Base-by-base conservation (phyloP, 2,329 filamentous ascomycete genomes). In the Aureobasidium musti region DNA sequence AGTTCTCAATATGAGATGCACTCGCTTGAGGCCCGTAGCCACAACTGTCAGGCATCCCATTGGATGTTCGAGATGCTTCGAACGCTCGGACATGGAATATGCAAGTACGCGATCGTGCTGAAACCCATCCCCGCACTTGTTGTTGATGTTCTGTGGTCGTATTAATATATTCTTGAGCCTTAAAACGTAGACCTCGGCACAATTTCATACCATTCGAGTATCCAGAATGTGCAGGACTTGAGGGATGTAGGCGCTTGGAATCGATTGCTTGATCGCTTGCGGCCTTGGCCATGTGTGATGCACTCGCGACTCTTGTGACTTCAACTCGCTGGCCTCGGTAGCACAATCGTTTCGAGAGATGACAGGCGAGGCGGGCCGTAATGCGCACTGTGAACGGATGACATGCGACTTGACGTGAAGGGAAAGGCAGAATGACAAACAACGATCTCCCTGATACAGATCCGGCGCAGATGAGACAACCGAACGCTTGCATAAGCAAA, bases 151-250 rank as follows among this genome's bases (percentile, higher is more conserved):
- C 33, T 26, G 53, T 14, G n/a, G 21, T 41, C 5, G 14, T 19
- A 56, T 56, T 41, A 56, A 56, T 56, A 19, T 56, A 41, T 39
- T 41, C 30, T 7, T 19, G 53, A 39, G 53, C 35, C 35, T 41
- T 39, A 39, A 37, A 10, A 11, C 39, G 21, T 41, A 6, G 1
- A 56, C 53, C 53, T 56, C 53, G 53, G 53, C 53, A 54, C 3
- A 6, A 21, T 14, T 4, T n/a, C 53, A 41, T 41, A 41, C 35
- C 35, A 56, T 2, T 39, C 8, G 14, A 26, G 23, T 14, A 14
- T 13, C 3, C 21, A n/a, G 7, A 17, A 28, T 54, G 8, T 23
- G 3, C 30, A 37, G 14, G 49, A n/a, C n/a, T n/a, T n/a, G n/a
- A n/a, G n/a, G 1, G 4, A 2, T n/a, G 17, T 11, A n/a, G 2